Evolutionary conservation across 768 basidiomycete genomes (phyloP).

Genomic region (Sarcodon sp.): DNA sequence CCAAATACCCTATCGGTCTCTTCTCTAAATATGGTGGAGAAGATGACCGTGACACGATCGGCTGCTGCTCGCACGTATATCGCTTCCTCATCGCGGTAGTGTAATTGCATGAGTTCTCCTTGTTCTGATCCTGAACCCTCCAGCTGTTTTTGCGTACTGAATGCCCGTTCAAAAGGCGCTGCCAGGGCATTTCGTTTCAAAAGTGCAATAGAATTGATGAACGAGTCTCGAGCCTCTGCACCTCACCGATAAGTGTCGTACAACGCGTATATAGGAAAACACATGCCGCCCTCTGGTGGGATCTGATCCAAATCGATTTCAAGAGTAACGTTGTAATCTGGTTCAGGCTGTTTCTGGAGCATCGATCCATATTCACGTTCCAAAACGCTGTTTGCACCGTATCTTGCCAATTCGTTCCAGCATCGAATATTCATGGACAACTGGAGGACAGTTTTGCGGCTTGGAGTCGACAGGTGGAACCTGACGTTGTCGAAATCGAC

Average conservation of each 20-base stretch:
- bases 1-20: constrained; percentile 97
- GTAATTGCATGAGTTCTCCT: constrained; percentile 83
- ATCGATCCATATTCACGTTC: constrained; percentile 72
- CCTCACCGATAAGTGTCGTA: constrained; percentile 2
- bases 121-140: constrained; percentile 54
- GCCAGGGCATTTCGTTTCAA: constrained; percentile 90
- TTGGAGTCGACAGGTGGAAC: constrained; percentile 84
- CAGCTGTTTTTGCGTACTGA: constrained; percentile 71
- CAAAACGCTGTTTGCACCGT: constrained; percentile 74
- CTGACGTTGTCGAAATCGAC: constrained; percentile 97
- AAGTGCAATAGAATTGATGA: constrained; percentile 72
- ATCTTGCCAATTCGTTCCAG: constrained; percentile 86
- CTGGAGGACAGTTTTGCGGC: constrained; percentile 70
- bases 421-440: constrained; percentile 97
- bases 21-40: constrained; percentile 93
- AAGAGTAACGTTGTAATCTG: constrained; percentile 83
- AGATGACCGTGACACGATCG: constrained; percentile 96
- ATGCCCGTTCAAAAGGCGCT: constrained; percentile 88
- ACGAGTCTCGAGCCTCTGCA: constrained; percentile 64
- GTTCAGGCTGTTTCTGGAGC: constrained; percentile 56
- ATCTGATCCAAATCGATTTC: constrained; percentile 79
- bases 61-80: constrained; percentile 89
- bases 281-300: constrained; percentile 68
- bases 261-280: constrained; percentile 2
- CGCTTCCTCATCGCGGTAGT: constrained; percentile 94